phyloP scores from a whole-genome alignment of 805 yeast species.

The Saccharomycopsis babjevae region DNA sequence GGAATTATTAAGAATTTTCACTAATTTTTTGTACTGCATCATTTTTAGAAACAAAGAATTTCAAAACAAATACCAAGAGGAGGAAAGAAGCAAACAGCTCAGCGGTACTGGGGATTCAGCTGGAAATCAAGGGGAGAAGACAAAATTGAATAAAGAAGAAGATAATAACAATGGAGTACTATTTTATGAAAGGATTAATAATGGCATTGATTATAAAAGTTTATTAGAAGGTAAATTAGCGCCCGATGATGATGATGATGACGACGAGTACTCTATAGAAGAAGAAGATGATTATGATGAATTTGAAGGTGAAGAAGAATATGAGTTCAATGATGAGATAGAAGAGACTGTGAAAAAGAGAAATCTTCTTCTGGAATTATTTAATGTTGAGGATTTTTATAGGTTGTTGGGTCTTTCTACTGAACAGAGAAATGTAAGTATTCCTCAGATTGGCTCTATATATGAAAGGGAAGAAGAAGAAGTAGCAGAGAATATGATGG shows the following conservation, averaged over 20 bases:
- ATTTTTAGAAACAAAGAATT: neutral
- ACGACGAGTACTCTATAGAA: constrained; percentile 23
- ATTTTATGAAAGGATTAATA: constrained; percentile 18
- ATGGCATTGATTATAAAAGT: constrained; percentile 20
- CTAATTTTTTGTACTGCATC: neutral
- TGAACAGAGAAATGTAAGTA: neutral
- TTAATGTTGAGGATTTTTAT: constrained; percentile 7
- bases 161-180: neutral
- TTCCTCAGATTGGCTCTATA: neutral
- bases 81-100: constrained; percentile 4
- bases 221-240: constrained; percentile 24
- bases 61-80: neutral
- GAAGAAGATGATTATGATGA: constrained; percentile 20
- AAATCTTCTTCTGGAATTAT: constrained; percentile 16
- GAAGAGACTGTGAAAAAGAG: neutral
- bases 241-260: constrained; percentile 31
- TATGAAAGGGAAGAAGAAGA: neutral
- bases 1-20: neutral
- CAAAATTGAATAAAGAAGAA: neutral
- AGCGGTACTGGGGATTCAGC: constrained; percentile 20
- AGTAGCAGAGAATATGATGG: neutral
- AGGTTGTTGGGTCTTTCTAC: neutral
- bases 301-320: constrained; percentile 21
- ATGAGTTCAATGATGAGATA: neutral
- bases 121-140: constrained; percentile 10